Conservation (phyloP, 805 yeast species). For the Sugiyamaella valdiviana region DNA sequence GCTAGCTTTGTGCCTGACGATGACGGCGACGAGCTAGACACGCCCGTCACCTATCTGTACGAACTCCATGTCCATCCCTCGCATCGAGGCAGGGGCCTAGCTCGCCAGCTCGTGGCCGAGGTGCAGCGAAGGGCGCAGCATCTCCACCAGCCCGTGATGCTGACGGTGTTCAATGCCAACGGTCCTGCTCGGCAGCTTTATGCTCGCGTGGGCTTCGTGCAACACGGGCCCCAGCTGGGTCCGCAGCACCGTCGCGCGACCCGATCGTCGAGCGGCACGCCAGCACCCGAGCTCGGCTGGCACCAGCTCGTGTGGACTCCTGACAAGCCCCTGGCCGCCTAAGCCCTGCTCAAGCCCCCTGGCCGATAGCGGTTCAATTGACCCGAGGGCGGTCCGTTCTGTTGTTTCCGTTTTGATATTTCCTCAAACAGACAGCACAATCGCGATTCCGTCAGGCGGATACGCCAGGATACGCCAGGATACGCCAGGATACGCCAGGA, state of each 20-base stretch:
- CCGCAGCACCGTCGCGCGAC: not conserved
- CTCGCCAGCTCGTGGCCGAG: conserved; percentile 15
- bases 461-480: too few relatives aligned
- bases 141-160: conserved; percentile 10
- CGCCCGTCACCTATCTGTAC: conserved; percentile 21
- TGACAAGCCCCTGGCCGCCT: too few relatives aligned
- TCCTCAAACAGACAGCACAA: too few relatives aligned
- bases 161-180: conserved; percentile 25
- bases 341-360: too few relatives aligned
- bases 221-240: not conserved
- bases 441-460: not conserved
- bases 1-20: conserved; percentile 20
- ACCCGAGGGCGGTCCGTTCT: too few relatives aligned
- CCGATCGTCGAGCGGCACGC: not conserved
- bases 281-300: not conserved
- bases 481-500: too few relatives aligned
- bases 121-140: conserved; percentile 5
- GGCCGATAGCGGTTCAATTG: too few relatives aligned
- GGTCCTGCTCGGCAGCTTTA: conserved; percentile 22
- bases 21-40: conserved; percentile 10
- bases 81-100: conserved; percentile 22
- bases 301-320: not conserved
- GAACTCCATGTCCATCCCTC: conserved; percentile 25
- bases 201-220: conserved; percentile 16
- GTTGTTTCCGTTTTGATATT: too few relatives aligned